phyloP scores from a whole-genome alignment of 306 rosid species.

The Coriaria nepalensis region DNA sequence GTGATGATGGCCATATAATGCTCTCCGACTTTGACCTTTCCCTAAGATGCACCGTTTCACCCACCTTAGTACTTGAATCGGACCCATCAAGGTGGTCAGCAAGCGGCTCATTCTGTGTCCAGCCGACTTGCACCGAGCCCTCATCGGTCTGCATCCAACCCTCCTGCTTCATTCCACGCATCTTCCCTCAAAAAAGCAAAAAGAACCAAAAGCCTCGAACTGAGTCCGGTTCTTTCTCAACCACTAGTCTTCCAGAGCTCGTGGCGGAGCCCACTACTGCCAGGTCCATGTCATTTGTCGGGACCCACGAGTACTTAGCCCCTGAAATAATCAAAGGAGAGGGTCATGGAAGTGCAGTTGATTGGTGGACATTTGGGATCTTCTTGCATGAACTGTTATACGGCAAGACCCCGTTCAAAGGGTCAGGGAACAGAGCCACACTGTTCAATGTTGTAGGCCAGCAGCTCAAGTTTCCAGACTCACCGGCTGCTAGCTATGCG shows the following conservation, averaged over 20 bases:
- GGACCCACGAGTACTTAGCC: slow-evolving; percentile 44
- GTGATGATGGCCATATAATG: slow-evolving; percentile 47
- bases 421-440: slow-evolving; percentile 15
- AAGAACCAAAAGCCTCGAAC: slow-evolving; percentile 24
- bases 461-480: slow-evolving; percentile 6
- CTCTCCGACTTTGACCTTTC: slow-evolving; percentile 32
- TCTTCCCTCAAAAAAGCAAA: slow-evolving; percentile 25
- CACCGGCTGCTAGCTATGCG: slow-evolving; percentile 1
- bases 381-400: slow-evolving; percentile 36
- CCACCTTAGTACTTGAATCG: slow-evolving; percentile 11
- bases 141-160: slow-evolving; percentile 46
- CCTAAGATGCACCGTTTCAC: slow-evolving; percentile 17
- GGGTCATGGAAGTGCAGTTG: slow-evolving; percentile 53
- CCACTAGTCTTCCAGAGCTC: slow-evolving; percentile 31
- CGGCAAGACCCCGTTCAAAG: slow-evolving; percentile 44
- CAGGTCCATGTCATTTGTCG: slow-evolving; percentile 39
- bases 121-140: slow-evolving; percentile 31
- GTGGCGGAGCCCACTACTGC: slow-evolving; percentile 44
- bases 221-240: slow-evolving; percentile 17
- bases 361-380: slow-evolving; percentile 50
- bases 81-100: slow-evolving; percentile 21
- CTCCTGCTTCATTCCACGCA: slow-evolving; percentile 27
- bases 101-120: slow-evolving; percentile 28
- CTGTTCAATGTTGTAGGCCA: slow-evolving; percentile 11
- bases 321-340: slow-evolving; percentile 46